Base-by-base conservation (phyloP, 108 stramenopile species). In the Nannochloropsis salina region DNA sequence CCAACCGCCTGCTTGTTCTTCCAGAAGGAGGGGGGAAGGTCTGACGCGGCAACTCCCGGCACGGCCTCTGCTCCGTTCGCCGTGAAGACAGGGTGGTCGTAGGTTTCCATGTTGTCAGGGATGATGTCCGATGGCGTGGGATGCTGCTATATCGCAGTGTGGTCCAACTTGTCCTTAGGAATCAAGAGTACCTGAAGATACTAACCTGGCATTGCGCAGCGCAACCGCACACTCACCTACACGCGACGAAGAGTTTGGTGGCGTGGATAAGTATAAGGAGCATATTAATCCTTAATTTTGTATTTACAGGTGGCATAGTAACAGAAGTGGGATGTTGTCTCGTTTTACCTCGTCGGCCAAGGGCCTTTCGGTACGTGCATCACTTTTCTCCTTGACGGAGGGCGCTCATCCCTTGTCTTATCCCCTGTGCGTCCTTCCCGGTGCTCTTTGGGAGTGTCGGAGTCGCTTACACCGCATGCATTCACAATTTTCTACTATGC, bases 341-440 rank as follows among this genome's bases (percentile, higher is more conserved):
- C 61, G 61, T 74, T n/a, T 74, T n/a, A n/a, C 61, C 15, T 15
- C n/a, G 4, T 74, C 61, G 8, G 61, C 61, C 61, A 74, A 8
- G 61, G 61, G 61, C 20, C 15, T 74, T 74, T 74, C 61, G 61
- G 61, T 74, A 74, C 61, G 61, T 74, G 61, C 61, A 74, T 74
- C 4, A 74, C 61, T 8, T 15, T n/a, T 74, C 61, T n/a, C n/a
- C 61, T n/a, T 6, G n/a, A n/a, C 61, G 6, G 15, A n/a, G 61
- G 61, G n/a, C n/a, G 4, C 61, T 74, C 61, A 15, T 74, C 61
- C 61, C 8, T 74, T n/a, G 20, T n/a, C 61, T n/a, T n/a, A 15
- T 74, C 61, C 61, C 61, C 47, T 51, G 2, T 74, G 20, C 61
- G 3, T 0, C 61, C 61, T 8, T 74, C 61, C 61, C 6, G 3